Conservation (phyloP, 345 rosid genomes). For the Tarenaya hassleriana region DNA sequence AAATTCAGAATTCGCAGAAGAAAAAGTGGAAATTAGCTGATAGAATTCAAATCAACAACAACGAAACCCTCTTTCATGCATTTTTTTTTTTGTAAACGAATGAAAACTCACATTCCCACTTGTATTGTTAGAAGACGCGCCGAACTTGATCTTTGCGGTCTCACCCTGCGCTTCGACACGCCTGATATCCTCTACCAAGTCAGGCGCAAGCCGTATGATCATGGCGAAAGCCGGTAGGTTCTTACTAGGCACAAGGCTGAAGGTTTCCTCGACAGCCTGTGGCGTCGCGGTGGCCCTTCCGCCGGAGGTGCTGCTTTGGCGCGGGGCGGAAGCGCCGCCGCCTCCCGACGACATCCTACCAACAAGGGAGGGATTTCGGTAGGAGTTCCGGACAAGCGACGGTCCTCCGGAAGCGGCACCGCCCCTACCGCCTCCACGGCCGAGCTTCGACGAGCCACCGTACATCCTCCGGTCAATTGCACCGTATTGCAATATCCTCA, state of each 20-base stretch:
- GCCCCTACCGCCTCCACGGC: conserved; percentile 41
- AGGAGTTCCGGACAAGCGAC: conserved; percentile 36
- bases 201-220: conserved; percentile 78
- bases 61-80: background rate
- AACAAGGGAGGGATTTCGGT: conserved; percentile 35
- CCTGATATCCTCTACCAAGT: conserved; percentile 84
- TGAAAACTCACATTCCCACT: conserved; percentile 66
- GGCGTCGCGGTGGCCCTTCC: conserved; percentile 17
- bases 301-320: conserved; percentile 27
- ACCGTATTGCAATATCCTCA: conserved; percentile 15
- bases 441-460: conserved; percentile 41
- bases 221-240: conserved; percentile 56
- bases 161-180: conserved; percentile 65
- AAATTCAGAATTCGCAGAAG: conserved; percentile 6
- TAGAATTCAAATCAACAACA: conserved; percentile 16
- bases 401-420: conserved; percentile 34
- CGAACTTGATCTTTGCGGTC: conserved; percentile 81
- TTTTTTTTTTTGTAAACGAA: background rate
- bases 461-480: conserved; percentile 24
- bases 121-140: conserved; percentile 48
- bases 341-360: conserved; percentile 36
- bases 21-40: conserved; percentile 9
- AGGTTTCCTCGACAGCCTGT: conserved; percentile 86
- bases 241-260: conserved; percentile 57
- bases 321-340: conserved; percentile 35